phyloP scores from a whole-genome alignment of 2,329 filamentous ascomycete species.

The Penicillium sp. region DNA sequence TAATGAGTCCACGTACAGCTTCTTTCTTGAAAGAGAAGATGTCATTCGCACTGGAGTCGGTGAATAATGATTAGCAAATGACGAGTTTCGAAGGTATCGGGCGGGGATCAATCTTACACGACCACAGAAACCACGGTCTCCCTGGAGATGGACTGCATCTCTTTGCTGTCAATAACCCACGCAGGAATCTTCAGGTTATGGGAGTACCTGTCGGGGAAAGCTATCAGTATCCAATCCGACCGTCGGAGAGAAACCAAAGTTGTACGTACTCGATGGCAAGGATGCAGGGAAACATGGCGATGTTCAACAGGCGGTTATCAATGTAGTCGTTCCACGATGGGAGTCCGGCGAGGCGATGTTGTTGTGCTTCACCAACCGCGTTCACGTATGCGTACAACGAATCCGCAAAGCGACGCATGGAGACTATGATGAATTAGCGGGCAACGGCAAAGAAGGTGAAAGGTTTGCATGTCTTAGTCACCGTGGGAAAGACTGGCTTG shows the following conservation, averaged over 20 bases:
- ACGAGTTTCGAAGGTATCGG: neutral
- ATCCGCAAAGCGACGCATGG: neutral
- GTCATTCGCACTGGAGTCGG: neutral
- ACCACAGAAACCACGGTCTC: neutral
- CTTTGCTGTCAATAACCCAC: neutral
- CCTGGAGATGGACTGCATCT: neutral
- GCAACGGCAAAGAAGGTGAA: neutral
- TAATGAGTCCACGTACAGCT: neutral
- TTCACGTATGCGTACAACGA: neutral
- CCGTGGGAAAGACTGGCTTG: neutral
- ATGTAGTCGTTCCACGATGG: neutral
- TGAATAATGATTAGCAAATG: neutral
- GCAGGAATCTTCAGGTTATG: neutral
- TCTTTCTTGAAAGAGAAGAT: neutral
- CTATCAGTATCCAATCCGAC: neutral
- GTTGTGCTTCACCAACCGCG: neutral
- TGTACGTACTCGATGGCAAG: neutral
- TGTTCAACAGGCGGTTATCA: neutral
- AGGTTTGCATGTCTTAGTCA: neutral
- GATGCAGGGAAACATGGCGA: neutral
- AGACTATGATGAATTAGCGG: neutral
- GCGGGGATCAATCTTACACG: neutral
- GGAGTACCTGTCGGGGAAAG: neutral
- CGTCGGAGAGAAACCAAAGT: accelerated
- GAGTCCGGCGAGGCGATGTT: neutral